phyloP scores from a whole-genome alignment of 2,329 filamentous ascomycete genomes.

The Fusarium longipes region DNA sequence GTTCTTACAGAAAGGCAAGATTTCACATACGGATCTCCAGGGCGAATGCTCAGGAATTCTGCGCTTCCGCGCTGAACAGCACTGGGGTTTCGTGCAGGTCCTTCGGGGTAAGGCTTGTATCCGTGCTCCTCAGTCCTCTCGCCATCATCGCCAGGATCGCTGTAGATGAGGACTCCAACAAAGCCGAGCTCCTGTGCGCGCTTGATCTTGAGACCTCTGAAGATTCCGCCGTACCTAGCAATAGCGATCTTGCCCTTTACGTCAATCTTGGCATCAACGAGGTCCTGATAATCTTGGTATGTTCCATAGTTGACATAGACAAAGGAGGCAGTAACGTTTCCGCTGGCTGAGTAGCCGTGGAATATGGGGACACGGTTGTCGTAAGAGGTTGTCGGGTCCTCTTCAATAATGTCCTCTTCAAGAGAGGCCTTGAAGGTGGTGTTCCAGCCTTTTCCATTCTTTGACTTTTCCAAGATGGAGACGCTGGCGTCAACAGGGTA shows the following conservation, averaged over 20 bases:
- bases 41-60: constrained; percentile 78
- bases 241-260: constrained; percentile 88
- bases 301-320: constrained; percentile 95
- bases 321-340: constrained; percentile 88
- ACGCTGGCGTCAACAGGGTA: constrained; percentile 79
- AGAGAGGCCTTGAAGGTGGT: constrained; percentile 83
- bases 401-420: constrained; percentile 84
- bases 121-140: constrained; percentile 84
- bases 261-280: constrained; percentile 78
- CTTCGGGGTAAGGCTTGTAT: constrained; percentile 81
- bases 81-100: constrained; percentile 87
- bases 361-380: constrained; percentile 85
- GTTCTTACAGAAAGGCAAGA: constrained; percentile 11
- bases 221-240: constrained; percentile 85
- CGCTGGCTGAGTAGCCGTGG: constrained; percentile 92
- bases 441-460: constrained; percentile 59
- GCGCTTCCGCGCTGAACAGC: constrained; percentile 91
- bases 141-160: constrained; percentile 90
- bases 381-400: constrained; percentile 82
- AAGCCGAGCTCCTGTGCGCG: constrained; percentile 91
- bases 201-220: constrained; percentile 92
- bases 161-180: constrained; percentile 86
- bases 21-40: constrained; percentile 71
- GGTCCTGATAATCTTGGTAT: constrained; percentile 84
- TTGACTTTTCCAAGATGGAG: constrained; percentile 66